Evolutionary conservation across 768 basidiomycete genomes (phyloP).

Genomic region (Suillus luteus): DNA sequence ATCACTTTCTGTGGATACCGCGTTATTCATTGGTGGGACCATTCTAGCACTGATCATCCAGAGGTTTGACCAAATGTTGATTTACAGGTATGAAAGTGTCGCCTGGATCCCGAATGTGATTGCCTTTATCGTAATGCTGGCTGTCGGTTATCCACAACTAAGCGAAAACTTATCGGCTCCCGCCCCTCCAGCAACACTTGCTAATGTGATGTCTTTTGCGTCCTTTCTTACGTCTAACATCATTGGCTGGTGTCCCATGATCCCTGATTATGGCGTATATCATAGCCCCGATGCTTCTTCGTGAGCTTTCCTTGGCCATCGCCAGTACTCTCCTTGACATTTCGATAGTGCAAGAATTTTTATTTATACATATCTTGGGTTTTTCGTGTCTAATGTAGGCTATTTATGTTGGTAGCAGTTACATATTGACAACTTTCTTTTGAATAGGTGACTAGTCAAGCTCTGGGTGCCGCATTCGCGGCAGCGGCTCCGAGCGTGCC

Average conservation of each 20-base stretch:
- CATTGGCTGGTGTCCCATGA: background rate
- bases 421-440: background rate
- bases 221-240: background rate
- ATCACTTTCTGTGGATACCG: background rate
- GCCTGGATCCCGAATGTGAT: background rate
- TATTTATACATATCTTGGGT: background rate
- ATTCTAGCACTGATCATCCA: background rate
- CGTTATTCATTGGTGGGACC: background rate
- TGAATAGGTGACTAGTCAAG: background rate
- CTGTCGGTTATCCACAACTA: background rate
- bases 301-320: background rate
- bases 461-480: background rate
- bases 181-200: background rate
- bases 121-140: background rate
- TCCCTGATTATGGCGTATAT: background rate
- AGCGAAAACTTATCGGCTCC: background rate
- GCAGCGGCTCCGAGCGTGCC: background rate
- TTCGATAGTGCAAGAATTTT: background rate
- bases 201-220: background rate
- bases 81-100: background rate
- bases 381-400: constrained; percentile 1
- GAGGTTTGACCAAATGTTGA: background rate
- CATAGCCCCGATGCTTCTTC: background rate
- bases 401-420: background rate
- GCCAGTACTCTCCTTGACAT: background rate